Percentiles rank a stretch among this genome's conserved stretches.
Conservation (phyloP, 225 moss, liverwort and hornwort genomes). For the Rhytidiadelphus loreus region DNA sequence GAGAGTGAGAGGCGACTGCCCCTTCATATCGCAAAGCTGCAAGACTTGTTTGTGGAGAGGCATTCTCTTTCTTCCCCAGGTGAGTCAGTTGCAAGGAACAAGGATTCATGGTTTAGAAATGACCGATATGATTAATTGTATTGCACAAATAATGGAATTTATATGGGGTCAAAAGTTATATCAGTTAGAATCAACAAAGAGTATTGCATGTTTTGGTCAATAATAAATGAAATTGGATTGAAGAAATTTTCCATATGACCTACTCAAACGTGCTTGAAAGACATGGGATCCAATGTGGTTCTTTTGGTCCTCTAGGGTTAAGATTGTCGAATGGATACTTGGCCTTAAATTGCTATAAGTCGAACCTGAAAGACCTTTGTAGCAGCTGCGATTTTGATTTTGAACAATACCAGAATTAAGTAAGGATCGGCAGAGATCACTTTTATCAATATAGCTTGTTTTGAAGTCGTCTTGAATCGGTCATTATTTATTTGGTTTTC, state of each 20-base stretch:
- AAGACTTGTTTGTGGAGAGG: constrained; percentile 30
- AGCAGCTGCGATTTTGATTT: not conserved
- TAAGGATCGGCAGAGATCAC: not conserved
- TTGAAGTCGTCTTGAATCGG: not conserved
- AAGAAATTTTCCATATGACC: not conserved
- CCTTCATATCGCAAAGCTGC: constrained; percentile 43
- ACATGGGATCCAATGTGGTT: not conserved
- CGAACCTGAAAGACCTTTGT: not conserved
- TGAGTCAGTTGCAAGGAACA: not conserved
- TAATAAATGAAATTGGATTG: not conserved
- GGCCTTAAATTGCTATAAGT: not conserved
- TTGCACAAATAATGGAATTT: not conserved
- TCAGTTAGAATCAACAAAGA: not conserved
- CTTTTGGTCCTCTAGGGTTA: not conserved
- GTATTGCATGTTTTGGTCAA: not conserved
- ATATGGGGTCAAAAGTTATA: not conserved
- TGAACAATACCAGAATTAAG: not conserved
- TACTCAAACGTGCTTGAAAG: not conserved
- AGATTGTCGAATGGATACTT: not conserved
- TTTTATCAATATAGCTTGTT: not conserved
- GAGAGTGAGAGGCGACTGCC: constrained; percentile 20
- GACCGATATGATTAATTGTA: not conserved
- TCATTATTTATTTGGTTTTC: not conserved
- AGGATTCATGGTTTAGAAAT: not conserved
- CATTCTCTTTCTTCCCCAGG: not conserved